phyloP scores from a whole-genome alignment of 495 filamentous ascomycete species.

The Aspergillus haitiensis region DNA sequence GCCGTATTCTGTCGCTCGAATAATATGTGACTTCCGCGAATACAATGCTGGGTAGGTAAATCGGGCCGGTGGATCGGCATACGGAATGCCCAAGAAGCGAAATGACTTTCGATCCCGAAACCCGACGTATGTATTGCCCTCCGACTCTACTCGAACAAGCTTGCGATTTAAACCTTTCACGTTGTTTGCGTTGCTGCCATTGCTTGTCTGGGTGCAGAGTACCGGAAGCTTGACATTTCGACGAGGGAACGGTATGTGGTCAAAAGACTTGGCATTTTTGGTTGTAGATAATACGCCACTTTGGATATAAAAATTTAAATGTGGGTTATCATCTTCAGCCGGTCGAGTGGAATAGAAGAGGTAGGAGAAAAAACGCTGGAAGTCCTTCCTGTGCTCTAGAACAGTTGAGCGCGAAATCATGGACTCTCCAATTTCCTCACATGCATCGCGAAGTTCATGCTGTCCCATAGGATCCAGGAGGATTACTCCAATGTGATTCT shows the following conservation, averaged over 20 bases:
- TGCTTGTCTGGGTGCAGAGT: constrained; percentile 46
- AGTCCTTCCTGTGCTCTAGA: constrained; percentile 36
- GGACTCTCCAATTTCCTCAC: constrained; percentile 42
- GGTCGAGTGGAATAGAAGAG: constrained; percentile 30
- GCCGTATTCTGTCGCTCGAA: constrained; percentile 43
- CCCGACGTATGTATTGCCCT: constrained; percentile 43
- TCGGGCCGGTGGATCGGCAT: constrained; percentile 41
- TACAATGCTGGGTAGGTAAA: constrained; percentile 44
- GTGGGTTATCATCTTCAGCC: background rate
- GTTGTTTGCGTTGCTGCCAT: constrained; percentile 11
- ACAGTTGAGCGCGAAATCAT: constrained; percentile 38
- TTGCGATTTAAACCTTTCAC: constrained; percentile 20
- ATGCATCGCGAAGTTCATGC: constrained; percentile 36
- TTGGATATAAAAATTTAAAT: constrained; percentile 27
- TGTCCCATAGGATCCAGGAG: constrained; percentile 38
- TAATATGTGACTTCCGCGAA: constrained; percentile 34
- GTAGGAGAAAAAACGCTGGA: constrained; percentile 38
- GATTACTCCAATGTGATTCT: constrained; percentile 46
- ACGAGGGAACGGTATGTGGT: constrained; percentile 21
- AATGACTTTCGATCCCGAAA: constrained; percentile 49
- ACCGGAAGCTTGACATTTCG: constrained; percentile 33
- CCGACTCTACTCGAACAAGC: constrained; percentile 33
- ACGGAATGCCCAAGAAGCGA: constrained; percentile 51
- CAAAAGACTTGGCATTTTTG: constrained; percentile 17
- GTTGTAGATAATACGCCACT: constrained; percentile 32